Base-by-base conservation (phyloP, 2,329 filamentous ascomycete species). In the Fusarium sp. region DNA sequence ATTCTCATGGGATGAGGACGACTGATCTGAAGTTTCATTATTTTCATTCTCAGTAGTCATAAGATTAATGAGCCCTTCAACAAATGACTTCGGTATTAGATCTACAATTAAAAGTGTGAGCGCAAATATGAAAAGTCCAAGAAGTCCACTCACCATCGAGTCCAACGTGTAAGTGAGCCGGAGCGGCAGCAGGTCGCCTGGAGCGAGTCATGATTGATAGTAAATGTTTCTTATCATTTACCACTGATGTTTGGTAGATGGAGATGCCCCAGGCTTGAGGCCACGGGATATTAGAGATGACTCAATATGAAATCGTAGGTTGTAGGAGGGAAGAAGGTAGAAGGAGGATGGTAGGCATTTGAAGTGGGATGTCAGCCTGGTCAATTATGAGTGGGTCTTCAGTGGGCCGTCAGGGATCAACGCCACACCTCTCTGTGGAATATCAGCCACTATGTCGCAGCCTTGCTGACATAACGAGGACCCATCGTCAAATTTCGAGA, bases 391-490 rank as follows among this genome's bases (percentile, higher is more conserved):
- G 52, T 17, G 7, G 9, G 14, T n/a, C 38, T 12, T 73, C 65
- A 75, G 75, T 73, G 17, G 30, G 27, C 15, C 7, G 12, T 26
- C 38, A 23, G 20, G 14, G 54, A 67, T 58, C 30, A 17, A n/a
- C 64, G 69, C 75, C 72, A 76, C 71, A 73, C 0, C 6, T 38
- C 1, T 2, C 1, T 2, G 7, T 14, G 48, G 57, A 48, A 33
- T 35, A 42, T 6, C 7, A n/a, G 49, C 66, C 57, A 67, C 60
- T 44, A 23, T 8, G 33, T 15, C 33, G 15, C 30, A 78, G 78
- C 75, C 77, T 77, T 74, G 79, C 79, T 80, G 80, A 80, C 67
- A 55, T 80, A 79, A 80, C 12, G 7, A 17, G 26, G 69, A 55
- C 42, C 63, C 58, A 61, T 67, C 50, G 60, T 70, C 73, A 79